Evolutionary conservation across 129 eudicot species (phyloP).

Genomic region (Artemisia argyi): DNA sequence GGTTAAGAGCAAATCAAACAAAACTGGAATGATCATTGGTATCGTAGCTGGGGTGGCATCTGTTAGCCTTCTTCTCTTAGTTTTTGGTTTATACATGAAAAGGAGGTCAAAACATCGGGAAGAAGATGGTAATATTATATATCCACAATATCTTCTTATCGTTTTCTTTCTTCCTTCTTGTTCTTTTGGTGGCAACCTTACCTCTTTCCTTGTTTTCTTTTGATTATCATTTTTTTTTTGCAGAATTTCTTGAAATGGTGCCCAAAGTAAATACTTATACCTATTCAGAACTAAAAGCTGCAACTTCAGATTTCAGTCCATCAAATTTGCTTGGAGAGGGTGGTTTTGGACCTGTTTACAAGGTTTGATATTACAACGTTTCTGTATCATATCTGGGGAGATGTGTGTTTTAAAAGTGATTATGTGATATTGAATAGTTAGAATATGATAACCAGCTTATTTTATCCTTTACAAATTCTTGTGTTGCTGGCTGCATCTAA

Average conservation of each 20-base stretch:
- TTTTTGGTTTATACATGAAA: conserved; percentile 33
- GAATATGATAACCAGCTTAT: too few species aligned
- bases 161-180: not conserved
- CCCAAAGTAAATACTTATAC: conserved; percentile 45
- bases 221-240: not conserved
- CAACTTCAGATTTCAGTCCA: conserved; percentile 61
- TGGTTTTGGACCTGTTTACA: conserved; percentile 78
- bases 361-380: conserved; percentile 34
- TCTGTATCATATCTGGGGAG: not conserved
- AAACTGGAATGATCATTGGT: conserved; percentile 53
- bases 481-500: too few species aligned
- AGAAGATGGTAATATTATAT: conserved; percentile 43
- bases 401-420: too few species aligned
- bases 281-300: conserved; percentile 51
- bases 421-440: too few species aligned
- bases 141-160: conserved; percentile 8
- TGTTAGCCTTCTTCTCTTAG: conserved; percentile 24
- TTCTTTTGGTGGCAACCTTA: conserved; percentile 8
- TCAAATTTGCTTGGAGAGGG: conserved; percentile 78
- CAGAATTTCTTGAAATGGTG: conserved; percentile 50
- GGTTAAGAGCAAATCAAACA: conserved; percentile 29
- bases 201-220: not conserved
- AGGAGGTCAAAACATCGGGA: conserved; percentile 27
- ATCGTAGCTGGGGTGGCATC: conserved; percentile 35
- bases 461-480: too few species aligned